These are phyloP conservation scores for Gonapodya prolifera DNA, from an alignment of 192 early-diverging fungal species.

Conservation along the genomic window DNA sequence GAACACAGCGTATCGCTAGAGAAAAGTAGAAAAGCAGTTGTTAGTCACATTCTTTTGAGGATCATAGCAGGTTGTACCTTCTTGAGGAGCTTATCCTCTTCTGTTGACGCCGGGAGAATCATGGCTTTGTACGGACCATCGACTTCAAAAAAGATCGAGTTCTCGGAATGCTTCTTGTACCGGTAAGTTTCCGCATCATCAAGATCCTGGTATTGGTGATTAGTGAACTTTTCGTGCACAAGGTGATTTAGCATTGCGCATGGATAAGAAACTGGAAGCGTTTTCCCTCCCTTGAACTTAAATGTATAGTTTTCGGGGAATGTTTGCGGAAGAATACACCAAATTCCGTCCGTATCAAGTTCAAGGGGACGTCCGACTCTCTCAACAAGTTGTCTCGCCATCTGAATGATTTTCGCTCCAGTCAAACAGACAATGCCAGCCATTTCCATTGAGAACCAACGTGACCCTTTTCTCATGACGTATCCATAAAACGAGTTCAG, in stretches of 20 bases:
- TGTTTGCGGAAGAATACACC: conserved; percentile 84
- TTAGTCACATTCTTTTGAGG: too few species aligned
- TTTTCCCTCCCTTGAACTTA: conserved; percentile 65
- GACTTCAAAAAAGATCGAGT: conserved; percentile 97
- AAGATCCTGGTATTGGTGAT: conserved; percentile 89
- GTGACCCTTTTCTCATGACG: conserved; percentile 95
- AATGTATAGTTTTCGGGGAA: conserved; percentile 93
- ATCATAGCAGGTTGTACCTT: too few species aligned
- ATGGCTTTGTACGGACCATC: conserved; percentile 98
- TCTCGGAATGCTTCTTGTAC: conserved; percentile 68
- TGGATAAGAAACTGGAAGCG: conserved; percentile 81
- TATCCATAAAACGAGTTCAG: conserved; percentile 94
- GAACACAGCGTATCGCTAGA: conserved; percentile 96
- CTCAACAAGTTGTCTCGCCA: conserved; percentile 85
- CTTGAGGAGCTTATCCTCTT: conserved; percentile 92
- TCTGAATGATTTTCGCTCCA: conserved; percentile 92
- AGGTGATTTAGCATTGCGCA: conserved; percentile 97
- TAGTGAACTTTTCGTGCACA: conserved; percentile 91
- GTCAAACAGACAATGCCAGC: conserved; percentile 96
- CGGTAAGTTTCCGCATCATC: conserved; percentile 35
- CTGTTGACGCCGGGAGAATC: conserved; percentile 90
- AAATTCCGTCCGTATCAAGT: conserved; percentile 97
- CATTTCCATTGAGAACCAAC: conserved; percentile 99
- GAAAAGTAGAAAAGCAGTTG: too few species aligned
- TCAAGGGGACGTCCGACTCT: conserved; percentile 87